These are phyloP conservation scores for Chamaecyparis obtusa DNA, from an alignment of 75 land plant species.

Conservation along the genomic window DNA sequence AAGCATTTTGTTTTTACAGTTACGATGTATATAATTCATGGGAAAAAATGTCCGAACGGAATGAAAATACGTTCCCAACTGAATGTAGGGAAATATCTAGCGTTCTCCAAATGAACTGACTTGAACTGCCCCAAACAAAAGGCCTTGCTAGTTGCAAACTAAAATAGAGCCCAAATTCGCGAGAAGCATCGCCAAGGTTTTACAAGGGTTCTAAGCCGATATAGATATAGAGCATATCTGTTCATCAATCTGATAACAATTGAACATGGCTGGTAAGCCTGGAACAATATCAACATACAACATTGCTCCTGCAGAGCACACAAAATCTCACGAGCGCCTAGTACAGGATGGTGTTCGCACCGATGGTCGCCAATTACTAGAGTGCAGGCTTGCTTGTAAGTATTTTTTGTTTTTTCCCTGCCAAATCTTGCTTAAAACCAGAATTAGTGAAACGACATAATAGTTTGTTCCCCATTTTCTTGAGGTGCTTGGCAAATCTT, in stretches of 20 bases:
- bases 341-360: not conserved
- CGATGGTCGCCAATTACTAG: conserved; percentile 5
- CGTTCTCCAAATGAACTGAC: no score
- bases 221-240: not conserved
- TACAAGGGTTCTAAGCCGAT: not conserved
- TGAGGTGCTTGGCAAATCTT: not conserved
- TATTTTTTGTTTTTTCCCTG: not conserved
- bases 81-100: no score
- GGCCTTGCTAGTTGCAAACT: no score
- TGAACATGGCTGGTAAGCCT: not conserved
- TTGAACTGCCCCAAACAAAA: no score
- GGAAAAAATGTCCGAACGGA: no score
- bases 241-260: no score
- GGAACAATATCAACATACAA: not conserved
- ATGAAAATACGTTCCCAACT: no score
- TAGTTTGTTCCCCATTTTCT: not conserved
- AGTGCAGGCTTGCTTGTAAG: conserved; percentile 15
- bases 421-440: not conserved
- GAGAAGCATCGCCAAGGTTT: not conserved
- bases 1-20: no score
- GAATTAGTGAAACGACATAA: not conserved
- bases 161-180: not conserved
- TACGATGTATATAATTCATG: no score
- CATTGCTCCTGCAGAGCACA: not conserved
- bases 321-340: not conserved